A percentile compares a stretch with the other conserved stretches of the same genome.
These are phyloP conservation scores for Camillea tinctor DNA, from an alignment of 2,329 filamentous ascomycete species.

Conservation along the genomic window DNA sequence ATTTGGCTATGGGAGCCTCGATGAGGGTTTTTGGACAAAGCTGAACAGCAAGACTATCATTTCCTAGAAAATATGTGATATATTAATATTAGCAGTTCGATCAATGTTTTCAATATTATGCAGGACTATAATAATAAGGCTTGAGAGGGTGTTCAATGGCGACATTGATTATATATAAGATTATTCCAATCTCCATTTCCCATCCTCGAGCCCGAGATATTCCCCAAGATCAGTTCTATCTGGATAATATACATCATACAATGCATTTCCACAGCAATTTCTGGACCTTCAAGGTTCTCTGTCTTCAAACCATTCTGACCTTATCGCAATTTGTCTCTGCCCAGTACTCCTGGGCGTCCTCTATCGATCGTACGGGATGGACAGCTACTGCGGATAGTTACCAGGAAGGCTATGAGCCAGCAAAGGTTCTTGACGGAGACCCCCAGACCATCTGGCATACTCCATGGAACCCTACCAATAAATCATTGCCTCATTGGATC, in stretches of 20 bases:
- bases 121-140: background rate
- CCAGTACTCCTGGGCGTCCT: constrained; percentile 20
- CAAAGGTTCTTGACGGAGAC: constrained; percentile 31
- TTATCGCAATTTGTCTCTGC: constrained; percentile 13
- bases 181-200: background rate
- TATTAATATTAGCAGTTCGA: background rate
- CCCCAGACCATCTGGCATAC: constrained; percentile 32
- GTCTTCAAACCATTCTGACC: constrained; percentile 1
- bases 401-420: constrained; percentile 28
- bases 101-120: background rate
- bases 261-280: background rate
- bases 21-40: background rate
- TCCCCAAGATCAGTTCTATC: background rate
- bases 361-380: constrained; percentile 27
- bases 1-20: background rate
- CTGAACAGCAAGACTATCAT: background rate
- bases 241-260: background rate
- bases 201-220: background rate
- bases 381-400: constrained; percentile 29
- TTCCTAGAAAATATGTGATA: background rate
- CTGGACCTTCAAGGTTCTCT: background rate
- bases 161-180: background rate
- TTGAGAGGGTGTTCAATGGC: background rate
- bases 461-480: constrained; percentile 15
- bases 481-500: constrained; percentile 29